A percentile compares a stretch with the other conserved stretches of the same genome.
Evolutionary conservation across 139 green algal genomes (phyloP).

Genomic region (Nannochloris sp.): DNA sequence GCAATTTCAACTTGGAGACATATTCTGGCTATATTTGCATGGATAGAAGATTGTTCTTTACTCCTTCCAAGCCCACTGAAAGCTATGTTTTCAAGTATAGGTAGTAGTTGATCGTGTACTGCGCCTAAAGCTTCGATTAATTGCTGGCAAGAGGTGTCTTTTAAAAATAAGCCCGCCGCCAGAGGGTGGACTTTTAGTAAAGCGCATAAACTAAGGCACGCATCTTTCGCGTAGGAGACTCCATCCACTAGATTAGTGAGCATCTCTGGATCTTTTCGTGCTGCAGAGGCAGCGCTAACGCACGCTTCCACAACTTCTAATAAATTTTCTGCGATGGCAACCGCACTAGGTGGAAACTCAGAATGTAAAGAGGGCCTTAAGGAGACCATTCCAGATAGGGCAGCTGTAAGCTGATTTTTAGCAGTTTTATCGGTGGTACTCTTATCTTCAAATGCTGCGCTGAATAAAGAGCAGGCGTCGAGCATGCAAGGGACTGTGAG

Average conservation of each 20-base stretch:
- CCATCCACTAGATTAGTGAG: conserved; percentile 41
- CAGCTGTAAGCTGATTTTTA: neutral
- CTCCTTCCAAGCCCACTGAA: neutral
- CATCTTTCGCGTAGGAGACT: conserved; percentile 56
- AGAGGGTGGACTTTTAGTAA: conserved; percentile 42
- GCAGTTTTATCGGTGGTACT: no score
- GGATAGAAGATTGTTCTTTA: neutral
- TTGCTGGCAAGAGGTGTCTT: conserved; percentile 11
- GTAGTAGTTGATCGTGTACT: conserved; percentile 22
- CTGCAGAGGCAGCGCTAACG: neutral
- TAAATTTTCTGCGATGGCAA: conserved; percentile 48
- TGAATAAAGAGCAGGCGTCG: conserved; percentile 11
- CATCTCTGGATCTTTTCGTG: neutral
- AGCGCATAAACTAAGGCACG: conserved; percentile 43
- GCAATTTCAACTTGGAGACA: conserved; percentile 10
- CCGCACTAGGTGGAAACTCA: conserved; percentile 28
- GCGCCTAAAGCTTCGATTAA: conserved; percentile 10
- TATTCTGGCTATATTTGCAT: neutral
- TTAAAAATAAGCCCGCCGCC: conserved; percentile 38
- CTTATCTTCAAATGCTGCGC: no score
- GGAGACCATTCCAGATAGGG: conserved; percentile 10
- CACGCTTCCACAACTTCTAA: conserved; percentile 14
- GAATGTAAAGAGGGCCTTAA: conserved; percentile 48
- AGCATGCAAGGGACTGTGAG: conserved; percentile 10
- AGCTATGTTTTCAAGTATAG: neutral